These are phyloP conservation scores for Aspergillus heteromorphus DNA, from an alignment of 495 filamentous ascomycete species.

Conservation along the genomic window DNA sequence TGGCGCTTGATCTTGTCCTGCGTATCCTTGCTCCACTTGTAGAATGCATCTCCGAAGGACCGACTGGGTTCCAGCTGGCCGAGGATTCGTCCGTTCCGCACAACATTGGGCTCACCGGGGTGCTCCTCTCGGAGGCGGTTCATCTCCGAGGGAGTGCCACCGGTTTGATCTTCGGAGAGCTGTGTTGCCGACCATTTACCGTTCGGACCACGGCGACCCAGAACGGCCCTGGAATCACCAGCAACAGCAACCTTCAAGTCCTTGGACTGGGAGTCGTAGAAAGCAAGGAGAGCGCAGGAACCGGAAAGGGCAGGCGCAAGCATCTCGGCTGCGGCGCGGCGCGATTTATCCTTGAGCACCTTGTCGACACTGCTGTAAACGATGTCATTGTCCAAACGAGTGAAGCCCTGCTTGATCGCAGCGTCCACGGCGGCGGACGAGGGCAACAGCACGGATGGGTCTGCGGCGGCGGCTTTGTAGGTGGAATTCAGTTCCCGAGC, in stretches of 20 bases:
- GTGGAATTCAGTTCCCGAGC: slow-evolving; percentile 90
- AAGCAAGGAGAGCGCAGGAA: slow-evolving; percentile 91
- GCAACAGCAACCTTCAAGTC: slow-evolving; percentile 87
- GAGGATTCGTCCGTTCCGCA: slow-evolving; percentile 81
- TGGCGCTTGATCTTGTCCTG: slow-evolving; percentile 72
- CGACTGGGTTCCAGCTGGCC: slow-evolving; percentile 87
- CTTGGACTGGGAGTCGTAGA: slow-evolving; percentile 84
- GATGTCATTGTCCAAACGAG: slow-evolving; percentile 87
- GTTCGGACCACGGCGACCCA: slow-evolving; percentile 68
- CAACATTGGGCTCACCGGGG: slow-evolving; percentile 79
- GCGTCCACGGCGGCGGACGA: slow-evolving; percentile 73
- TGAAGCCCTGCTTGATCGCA: slow-evolving; percentile 90
- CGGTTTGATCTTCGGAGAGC: slow-evolving; percentile 89
- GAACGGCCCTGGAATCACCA: slow-evolving; percentile 88
- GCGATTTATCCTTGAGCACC: slow-evolving; percentile 81
- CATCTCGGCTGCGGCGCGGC: slow-evolving; percentile 78
- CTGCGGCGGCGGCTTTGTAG: slow-evolving; percentile 69
- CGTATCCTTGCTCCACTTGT: slow-evolving; percentile 88
- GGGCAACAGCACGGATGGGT: slow-evolving; percentile 55
- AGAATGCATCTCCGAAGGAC: slow-evolving; percentile 92
- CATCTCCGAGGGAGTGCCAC: slow-evolving; percentile 75
- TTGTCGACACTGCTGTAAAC: slow-evolving; percentile 83
- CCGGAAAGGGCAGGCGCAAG: slow-evolving; percentile 91
- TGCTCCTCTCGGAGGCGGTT: slow-evolving; percentile 77
- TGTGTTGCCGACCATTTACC: slow-evolving; percentile 93